Evolutionary conservation across 345 rosid genomes (phyloP).

Genomic region (Gossypium ekmanianum): DNA sequence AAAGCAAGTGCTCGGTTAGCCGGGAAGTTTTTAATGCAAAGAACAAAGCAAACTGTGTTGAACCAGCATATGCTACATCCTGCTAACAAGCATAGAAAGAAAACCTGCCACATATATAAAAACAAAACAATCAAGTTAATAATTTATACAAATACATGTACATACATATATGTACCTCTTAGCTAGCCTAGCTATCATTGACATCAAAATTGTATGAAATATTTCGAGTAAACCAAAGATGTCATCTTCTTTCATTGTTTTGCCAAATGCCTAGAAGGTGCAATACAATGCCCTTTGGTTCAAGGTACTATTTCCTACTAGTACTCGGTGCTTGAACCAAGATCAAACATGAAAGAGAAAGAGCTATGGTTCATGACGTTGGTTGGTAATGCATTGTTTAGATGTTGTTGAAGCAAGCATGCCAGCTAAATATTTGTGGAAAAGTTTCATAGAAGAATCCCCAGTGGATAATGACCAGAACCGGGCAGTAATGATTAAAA

Average conservation of each 20-base stretch:
- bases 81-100: constrained; percentile 71
- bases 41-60: constrained; percentile 93
- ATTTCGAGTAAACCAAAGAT: background rate
- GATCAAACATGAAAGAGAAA: background rate
- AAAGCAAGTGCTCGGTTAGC: constrained; percentile 70
- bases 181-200: no score
- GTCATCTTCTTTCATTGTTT: background rate
- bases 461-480: background rate
- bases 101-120: constrained; percentile 47
- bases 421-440: no score
- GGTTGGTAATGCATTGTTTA: background rate
- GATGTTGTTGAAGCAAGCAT: background rate
- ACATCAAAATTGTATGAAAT: background rate
- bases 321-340: no score
- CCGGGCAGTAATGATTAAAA: background rate
- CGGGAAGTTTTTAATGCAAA: constrained; percentile 83
- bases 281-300: background rate
- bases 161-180: background rate
- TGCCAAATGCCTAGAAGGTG: background rate
- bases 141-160: background rate
- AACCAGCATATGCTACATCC: constrained; percentile 97
- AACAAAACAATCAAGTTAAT: constrained; percentile 2
- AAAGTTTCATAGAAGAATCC: constrained; percentile 5
- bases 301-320: background rate
- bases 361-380: background rate